A percentile compares a stretch with the other conserved stretches of the same genome.
phyloP scores from a whole-genome alignment of 306 rosid species.

The cucumber (Cucumis sativus) region DNA sequence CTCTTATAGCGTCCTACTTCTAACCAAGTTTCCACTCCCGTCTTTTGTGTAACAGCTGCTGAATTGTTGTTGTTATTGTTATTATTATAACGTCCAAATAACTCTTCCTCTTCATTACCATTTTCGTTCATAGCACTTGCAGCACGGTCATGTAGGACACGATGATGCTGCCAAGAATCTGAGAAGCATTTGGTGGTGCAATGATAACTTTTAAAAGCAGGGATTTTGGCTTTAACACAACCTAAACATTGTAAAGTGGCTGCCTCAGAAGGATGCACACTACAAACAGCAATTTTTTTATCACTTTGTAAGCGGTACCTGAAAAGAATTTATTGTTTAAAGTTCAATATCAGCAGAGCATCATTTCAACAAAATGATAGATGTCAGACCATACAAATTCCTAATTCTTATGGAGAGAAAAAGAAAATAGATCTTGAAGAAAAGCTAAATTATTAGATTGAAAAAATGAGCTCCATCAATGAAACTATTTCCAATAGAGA shows the following conservation, averaged over 20 bases:
- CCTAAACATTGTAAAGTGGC: conserved; percentile 91
- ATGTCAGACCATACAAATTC: neutral
- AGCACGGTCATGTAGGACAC: conserved; percentile 90
- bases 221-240: conserved; percentile 73
- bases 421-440: neutral
- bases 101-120: conserved; percentile 79
- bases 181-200: conserved; percentile 88
- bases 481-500: no score
- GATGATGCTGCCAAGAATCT: conserved; percentile 98
- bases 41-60: conserved; percentile 57
- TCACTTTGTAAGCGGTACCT: conserved; percentile 97
- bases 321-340: conserved; percentile 4
- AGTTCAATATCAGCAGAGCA: neutral
- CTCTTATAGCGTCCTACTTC: conserved; percentile 76
- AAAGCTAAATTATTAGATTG: neutral
- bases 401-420: neutral
- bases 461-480: neutral
- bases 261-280: conserved; percentile 88
- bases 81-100: conserved; percentile 56
- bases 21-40: conserved; percentile 86
- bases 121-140: conserved; percentile 83
- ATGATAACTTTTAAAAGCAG: conserved; percentile 78
- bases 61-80: neutral
- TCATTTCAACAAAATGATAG: neutral
- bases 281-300: conserved; percentile 72